Base-by-base conservation (phyloP, 768 basidiomycete species). In the Hericium coralloides region DNA sequence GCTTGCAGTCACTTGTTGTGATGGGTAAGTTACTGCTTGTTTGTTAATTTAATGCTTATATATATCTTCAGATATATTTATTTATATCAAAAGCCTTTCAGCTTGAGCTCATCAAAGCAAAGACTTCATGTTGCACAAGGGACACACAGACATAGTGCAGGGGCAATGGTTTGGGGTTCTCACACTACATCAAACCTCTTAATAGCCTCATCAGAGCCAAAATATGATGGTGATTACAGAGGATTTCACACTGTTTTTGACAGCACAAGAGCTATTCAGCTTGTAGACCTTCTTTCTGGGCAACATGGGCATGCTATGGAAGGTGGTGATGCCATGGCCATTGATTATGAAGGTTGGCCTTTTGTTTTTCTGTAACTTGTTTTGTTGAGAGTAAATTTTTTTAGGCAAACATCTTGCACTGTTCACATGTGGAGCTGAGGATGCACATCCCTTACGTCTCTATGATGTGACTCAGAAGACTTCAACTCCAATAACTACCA, bases 131-230 rank as follows among this genome's bases (percentile, higher is more conserved):
- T 31, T 31, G 31, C 41, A 56, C 60, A n/a, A 25, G 22, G 5
- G 7, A 31, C 31, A 31, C 31, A 31, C 7, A 31, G 31, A 31
- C 31, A 31, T 31, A 31, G 31, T 31, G 31, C 31, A 31, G 31
- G 31, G 6, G 31, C 31, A 31, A 31, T 31, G 31, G 31, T 31
- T 31, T 31, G 31, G 31, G 31, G 31, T 31, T 9, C 7, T 31
- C 31, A 31, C 7, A 8, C 4, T 9, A 31, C 31, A 31, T 31
- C 31, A 31, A 51, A 62, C 38, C 18, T 26, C 17, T 53, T 62
- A 25, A 61, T 61, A 25, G 62, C 62, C 12, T 63, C 62, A 15
- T 63, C 62, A 17, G 62, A 63, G 38, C 8, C 60, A 37, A 58
- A 63, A 22, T 23, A 22, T 14, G 26, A 5, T 12, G 22, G 47